Base-by-base conservation (phyloP, 176 grass and related monocot species). In the Chloris gayana region DNA sequence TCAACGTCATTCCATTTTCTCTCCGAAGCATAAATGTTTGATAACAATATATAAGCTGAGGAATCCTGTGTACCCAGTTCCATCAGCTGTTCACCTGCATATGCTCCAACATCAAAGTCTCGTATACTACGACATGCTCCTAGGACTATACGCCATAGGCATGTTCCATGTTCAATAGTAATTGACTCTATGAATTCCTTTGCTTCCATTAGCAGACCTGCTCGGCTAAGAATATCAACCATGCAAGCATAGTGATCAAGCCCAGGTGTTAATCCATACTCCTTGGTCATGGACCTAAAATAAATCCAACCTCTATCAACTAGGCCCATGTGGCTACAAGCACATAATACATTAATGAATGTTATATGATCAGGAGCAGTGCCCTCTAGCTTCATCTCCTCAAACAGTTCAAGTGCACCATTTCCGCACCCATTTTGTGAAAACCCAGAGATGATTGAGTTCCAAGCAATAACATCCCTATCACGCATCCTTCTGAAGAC, bases 221-320 rank as follows among this genome's bases (percentile, higher is more conserved):
- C 89, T 64, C 89, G 72, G 45, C 87, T 85, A 61, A 95, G 85
- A 74, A 92, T 87, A 83, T 95, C 93, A 33, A 92, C 84, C 87
- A 95, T 92, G 84, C 93, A 95, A 69, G 89, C 89, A 85, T 92
- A 95, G 66, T 95, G 93, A 49, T 95, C 93, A 64, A 95, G 38
- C 69, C 56, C 42, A 80, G 93, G 87, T 73, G 47, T 68, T 83
- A 95, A 80, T 70, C 81, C 74, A 59, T 95, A 89, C 25, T 92
- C 77, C 73, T 81, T 80, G 39, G 73, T 56, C 87, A 95, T 95
- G 65, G 87, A 87, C 15, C 87, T 87, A 51, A 95, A 95, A 77
- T 92, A 92, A 80, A 73, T 31, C 89, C 87, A 95, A 39, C 89
- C 89, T 81, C 74, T 92, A 51, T 88, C 89, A 70, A 95, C 87